phyloP scores from a whole-genome alignment of 345 rosid species.

The Eucalyptus tenuipes region DNA sequence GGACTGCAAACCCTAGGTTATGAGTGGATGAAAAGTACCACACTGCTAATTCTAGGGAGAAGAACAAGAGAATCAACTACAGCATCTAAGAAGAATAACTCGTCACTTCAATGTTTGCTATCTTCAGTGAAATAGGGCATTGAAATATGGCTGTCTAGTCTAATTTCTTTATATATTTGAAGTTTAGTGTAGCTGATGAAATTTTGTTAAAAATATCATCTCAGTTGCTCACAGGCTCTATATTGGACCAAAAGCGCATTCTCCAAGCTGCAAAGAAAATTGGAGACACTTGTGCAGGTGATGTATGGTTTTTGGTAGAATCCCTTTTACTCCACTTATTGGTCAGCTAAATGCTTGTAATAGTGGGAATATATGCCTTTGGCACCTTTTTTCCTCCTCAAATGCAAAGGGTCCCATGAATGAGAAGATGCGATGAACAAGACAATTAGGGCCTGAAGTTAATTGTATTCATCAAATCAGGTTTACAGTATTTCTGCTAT shows the following conservation, averaged over 20 bases:
- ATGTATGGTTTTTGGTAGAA: neutral
- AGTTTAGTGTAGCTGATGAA: neutral
- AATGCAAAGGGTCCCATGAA: neutral
- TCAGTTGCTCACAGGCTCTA: conserved; percentile 1
- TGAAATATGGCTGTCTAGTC: neutral
- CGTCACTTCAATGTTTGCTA: neutral
- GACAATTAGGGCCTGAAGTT: neutral
- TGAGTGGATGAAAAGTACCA: neutral
- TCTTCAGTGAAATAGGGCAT: neutral
- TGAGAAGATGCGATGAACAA: neutral
- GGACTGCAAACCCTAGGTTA: neutral
- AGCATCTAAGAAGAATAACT: neutral
- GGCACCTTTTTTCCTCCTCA: neutral
- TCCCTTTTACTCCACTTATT: neutral
- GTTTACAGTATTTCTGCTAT: neutral
- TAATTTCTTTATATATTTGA: neutral
- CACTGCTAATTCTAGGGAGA: neutral
- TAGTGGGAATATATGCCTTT: neutral
- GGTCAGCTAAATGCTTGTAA: neutral
- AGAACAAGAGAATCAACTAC: neutral
- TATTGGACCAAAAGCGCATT: conserved; percentile 6
- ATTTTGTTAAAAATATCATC: neutral
- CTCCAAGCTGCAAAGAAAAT: conserved; percentile 1
- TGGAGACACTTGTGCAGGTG: conserved; percentile 8
- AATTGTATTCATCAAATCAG: neutral